Percentiles rank a stretch among this genome's conserved stretches.
Evolutionary conservation across 2,329 filamentous ascomycete species (phyloP).

Genomic region (Talaromyces sp.): DNA sequence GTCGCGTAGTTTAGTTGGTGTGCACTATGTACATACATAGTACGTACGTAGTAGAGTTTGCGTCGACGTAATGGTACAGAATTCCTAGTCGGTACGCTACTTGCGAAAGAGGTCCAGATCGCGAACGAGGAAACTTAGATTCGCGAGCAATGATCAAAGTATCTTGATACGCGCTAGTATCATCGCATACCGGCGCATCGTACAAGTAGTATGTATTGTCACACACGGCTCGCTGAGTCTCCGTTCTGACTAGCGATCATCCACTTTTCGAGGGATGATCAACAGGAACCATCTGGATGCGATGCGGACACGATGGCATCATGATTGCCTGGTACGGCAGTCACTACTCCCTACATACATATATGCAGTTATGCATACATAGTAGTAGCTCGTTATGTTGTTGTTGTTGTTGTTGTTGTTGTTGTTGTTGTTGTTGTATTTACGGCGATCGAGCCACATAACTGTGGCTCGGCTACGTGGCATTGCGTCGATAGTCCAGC

Average conservation of each 20-base stretch:
- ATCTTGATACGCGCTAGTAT: not conserved
- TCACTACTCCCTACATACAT: not conserved
- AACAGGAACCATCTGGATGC: constrained; percentile 8
- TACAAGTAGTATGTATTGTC: not conserved
- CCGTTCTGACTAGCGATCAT: not conserved
- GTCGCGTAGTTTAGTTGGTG: not conserved
- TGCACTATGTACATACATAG: not conserved
- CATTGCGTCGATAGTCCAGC: not conserved
- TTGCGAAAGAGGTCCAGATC: constrained; percentile 2
- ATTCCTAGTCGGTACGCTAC: not conserved
- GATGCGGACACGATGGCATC: not conserved
- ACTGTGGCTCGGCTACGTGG: not conserved
- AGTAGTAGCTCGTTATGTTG: not conserved
- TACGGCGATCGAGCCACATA: not conserved
- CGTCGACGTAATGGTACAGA: not conserved
- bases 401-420: too few species aligned
- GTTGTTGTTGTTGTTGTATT: too few species aligned
- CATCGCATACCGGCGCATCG: not conserved
- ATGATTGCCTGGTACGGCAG: not conserved
- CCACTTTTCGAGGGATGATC: constrained; percentile 10
- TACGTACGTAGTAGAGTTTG: too few species aligned
- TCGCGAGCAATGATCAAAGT: not conserved
- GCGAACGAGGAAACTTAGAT: not conserved
- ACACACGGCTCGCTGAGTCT: not conserved
- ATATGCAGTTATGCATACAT: too few species aligned